These are phyloP conservation scores for Populus hybrid DNA, from an alignment of 441 rosid species.

Conservation along the genomic window DNA sequence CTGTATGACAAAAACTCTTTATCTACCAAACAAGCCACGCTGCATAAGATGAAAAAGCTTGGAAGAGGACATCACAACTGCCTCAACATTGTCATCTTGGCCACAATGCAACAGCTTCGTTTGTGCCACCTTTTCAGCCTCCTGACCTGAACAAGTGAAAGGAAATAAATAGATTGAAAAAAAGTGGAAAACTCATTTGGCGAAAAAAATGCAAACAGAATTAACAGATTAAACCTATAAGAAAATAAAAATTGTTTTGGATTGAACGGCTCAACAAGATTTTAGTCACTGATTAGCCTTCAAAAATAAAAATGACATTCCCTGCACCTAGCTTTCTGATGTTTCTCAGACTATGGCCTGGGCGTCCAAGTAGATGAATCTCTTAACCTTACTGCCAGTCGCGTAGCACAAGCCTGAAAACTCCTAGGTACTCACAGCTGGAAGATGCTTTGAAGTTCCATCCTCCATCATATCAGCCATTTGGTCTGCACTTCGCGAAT, in stretches of 20 bases:
- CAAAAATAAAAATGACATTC: background rate
- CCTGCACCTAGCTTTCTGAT: background rate
- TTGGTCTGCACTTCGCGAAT: conserved; percentile 8
- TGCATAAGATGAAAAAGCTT: background rate
- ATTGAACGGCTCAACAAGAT: background rate
- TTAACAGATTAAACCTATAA: background rate
- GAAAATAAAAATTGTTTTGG: background rate
- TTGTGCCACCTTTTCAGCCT: background rate
- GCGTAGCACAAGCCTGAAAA: background rate
- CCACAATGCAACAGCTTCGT: background rate
- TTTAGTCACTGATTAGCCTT: background rate
- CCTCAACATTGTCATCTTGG: background rate
- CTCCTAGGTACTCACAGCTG: background rate
- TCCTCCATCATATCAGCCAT: background rate
- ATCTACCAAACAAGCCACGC: background rate
- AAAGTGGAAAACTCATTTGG: background rate
- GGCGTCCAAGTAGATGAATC: background rate
- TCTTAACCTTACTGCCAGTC: background rate
- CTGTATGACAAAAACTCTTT: too few relatives aligned
- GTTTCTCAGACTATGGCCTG: background rate
- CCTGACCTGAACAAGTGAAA: background rate
- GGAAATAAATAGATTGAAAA: background rate
- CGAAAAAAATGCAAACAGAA: background rate
- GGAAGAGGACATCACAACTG: background rate
- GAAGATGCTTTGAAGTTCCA: conserved; percentile 1